Base-by-base conservation (phyloP, 148 eudicot species). In the Spergularia bocconei region DNA sequence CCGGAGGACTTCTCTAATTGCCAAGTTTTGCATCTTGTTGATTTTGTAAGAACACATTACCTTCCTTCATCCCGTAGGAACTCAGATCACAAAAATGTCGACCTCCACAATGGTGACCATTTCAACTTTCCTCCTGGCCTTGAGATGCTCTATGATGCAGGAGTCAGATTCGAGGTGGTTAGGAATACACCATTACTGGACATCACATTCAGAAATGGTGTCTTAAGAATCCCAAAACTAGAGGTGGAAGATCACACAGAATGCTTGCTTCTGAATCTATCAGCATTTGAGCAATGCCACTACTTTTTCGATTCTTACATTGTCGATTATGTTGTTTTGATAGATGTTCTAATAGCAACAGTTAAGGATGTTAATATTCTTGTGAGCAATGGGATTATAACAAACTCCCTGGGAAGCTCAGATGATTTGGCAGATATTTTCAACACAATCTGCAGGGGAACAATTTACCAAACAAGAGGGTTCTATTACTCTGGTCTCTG, bases 201-300 rank as follows among this genome's bases (percentile, higher is more conserved):
- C 29, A 74, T 74, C 50, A 38, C 33, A 0, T 79, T 79, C 13
- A 59, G 5, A 0, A 21, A 74, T 2, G 81, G 77, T 0, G 63
- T 79, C 4, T 33, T 79, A 11, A 29, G 48, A 17, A 79, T 79
- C 47, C 82, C 82, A 33, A 74, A 48, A 52, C 33, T 79, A 20
- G 82, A 73, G 13, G 50, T 79, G 68, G 82, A 74, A 41, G 82
- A 79, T 19, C 77, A 79, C 29, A 79, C 82, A 0, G 62, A 66
- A 50, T 56, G 67, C 20, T 11, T 58, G 19, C 77, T 79, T 19
- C 63, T 79, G 36, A 79, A 79, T 12, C 47, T 79, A 17, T 79
- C 74, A 20, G 77, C 81, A 15, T 79, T 79, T 12, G 81, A 79
- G 74, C 81, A 73, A 51, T 79, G 81, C 15, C 81, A 79, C 51